Evolutionary conservation across 306 rosid species (phyloP).

Genomic region (Prosopis cineraria): DNA sequence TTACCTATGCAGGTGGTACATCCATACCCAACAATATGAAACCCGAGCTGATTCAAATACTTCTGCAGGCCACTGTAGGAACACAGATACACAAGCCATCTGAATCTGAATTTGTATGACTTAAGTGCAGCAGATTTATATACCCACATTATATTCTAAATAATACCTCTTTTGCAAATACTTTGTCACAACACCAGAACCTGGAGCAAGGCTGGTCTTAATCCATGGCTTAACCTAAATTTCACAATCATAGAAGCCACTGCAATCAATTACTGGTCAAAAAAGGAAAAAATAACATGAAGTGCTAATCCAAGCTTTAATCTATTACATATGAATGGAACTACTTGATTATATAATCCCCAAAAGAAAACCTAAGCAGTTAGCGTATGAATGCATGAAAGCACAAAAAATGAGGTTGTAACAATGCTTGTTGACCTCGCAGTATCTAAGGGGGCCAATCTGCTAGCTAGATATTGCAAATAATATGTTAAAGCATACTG

Average conservation of each 20-base stretch:
- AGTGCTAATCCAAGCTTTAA: neutral
- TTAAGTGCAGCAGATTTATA: neutral
- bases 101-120: neutral
- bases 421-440: conserved; percentile 10
- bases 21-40: conserved; percentile 91
- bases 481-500: conserved; percentile 5
- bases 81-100: conserved; percentile 22
- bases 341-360: conserved; percentile 11
- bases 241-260: conserved; percentile 28
- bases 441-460: conserved; percentile 3
- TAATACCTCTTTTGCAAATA: conserved; percentile 79
- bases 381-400: conserved; percentile 14
- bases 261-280: conserved; percentile 30
- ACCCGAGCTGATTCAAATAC: conserved; percentile 91
- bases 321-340: conserved; percentile 17
- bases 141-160: conserved; percentile 22
- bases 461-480: conserved; percentile 16
- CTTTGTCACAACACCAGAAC: conserved; percentile 96
- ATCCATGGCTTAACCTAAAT: conserved; percentile 95
- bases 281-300: neutral
- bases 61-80: conserved; percentile 79
- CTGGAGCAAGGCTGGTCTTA: conserved; percentile 98
- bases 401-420: neutral
- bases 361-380: conserved; percentile 15
- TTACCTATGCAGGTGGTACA: conserved; percentile 99